Percentiles rank a stretch among this genome's conserved stretches.
Conservation (phyloP, 192 early-diverging fungal species). For the Oehlia diaphana region DNA sequence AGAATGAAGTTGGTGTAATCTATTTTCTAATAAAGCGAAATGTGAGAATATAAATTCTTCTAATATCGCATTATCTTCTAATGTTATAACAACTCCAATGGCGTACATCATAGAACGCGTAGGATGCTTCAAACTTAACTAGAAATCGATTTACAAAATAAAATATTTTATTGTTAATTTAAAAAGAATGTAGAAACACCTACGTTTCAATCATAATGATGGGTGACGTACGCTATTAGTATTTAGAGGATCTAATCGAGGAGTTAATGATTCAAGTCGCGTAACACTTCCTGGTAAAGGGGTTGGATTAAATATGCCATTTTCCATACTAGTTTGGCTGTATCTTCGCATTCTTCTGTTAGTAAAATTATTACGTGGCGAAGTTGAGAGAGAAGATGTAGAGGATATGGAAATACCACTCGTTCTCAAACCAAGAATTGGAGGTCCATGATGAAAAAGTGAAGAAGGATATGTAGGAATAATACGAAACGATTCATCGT, state of each 20-base stretch:
- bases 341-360: constrained; percentile 44
- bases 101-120: constrained; percentile 53
- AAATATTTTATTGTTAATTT: too few relatives aligned
- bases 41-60: constrained; percentile 60
- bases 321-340: constrained; percentile 59
- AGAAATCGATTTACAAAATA: neutral
- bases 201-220: too few relatives aligned
- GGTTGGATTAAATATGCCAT: constrained; percentile 55
- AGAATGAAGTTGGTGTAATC: constrained; percentile 54
- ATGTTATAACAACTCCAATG: constrained; percentile 50
- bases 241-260: neutral
- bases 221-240: neutral
- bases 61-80: constrained; percentile 46
- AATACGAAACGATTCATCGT: constrained; percentile 34
- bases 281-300: constrained; percentile 41
- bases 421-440: constrained; percentile 35
- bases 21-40: constrained; percentile 57
- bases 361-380: constrained; percentile 39
- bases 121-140: constrained; percentile 41
- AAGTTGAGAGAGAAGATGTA: constrained; percentile 17
- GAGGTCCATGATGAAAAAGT: constrained; percentile 31
- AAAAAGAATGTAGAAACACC: too few relatives aligned
- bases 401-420: constrained; percentile 21
- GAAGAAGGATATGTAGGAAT: constrained; percentile 10
- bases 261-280: neutral